These are phyloP conservation scores for Perkinsus olseni DNA, from an alignment of 169 alveolate genomes.

Conservation along the genomic window DNA sequence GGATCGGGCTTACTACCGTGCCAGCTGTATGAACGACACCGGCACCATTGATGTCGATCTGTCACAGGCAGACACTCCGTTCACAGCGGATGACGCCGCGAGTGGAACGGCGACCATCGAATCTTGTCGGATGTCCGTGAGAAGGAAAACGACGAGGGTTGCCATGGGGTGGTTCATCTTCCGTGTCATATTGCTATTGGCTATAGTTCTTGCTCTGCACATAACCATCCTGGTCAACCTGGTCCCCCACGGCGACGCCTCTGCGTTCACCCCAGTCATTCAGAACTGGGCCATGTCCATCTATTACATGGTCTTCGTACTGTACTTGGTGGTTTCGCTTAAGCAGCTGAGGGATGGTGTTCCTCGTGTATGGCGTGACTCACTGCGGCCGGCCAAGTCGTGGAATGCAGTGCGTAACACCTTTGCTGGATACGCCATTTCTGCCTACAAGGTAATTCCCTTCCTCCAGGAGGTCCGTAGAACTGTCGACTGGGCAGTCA, in stretches of 20 bases:
- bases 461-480: constrained; percentile 62
- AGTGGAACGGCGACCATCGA: not conserved
- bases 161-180: not conserved
- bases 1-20: not conserved
- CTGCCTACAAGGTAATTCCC: constrained; percentile 53
- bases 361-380: not conserved
- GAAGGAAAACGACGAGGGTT: not conserved
- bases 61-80: not conserved
- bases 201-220: not conserved
- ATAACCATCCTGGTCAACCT: not conserved
- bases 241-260: not conserved
- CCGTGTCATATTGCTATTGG: not conserved
- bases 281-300: not conserved
- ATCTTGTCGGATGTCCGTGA: not conserved
- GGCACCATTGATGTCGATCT: not conserved
- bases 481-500: constrained; percentile 71
- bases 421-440: constrained; percentile 21
- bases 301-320: not conserved
- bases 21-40: not conserved
- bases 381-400: not conserved
- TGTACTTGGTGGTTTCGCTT: not conserved
- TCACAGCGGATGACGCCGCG: not conserved
- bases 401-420: not conserved
- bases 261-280: not conserved
- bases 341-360: not conserved